A percentile compares a stretch with the other conserved stretches of the same genome.
Conservation (phyloP, 2,329 filamentous ascomycete genomes). For the Hymenoscyphus albidus region DNA sequence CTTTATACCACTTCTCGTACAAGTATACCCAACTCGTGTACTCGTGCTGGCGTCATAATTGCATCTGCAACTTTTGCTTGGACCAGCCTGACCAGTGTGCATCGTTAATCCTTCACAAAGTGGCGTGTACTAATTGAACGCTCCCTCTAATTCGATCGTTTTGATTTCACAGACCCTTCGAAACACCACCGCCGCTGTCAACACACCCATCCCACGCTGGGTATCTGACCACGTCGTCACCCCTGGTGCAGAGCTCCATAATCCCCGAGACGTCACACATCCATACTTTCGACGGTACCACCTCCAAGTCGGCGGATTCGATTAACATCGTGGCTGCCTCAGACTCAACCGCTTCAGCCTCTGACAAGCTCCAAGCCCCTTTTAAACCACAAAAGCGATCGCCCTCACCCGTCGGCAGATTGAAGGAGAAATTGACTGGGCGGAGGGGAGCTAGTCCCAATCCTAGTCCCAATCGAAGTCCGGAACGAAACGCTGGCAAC, state of each 20-base stretch:
- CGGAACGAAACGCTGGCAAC: slow-evolving; percentile 37
- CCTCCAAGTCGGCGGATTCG: slow-evolving; percentile 35
- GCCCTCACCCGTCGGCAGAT: slow-evolving; percentile 65
- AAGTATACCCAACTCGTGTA: not conserved
- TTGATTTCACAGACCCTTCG: slow-evolving; percentile 20
- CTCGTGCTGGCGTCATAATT: not conserved
- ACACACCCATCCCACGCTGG: slow-evolving; percentile 63
- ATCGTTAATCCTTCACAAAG: slow-evolving; percentile 14
- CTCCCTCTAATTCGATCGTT: slow-evolving; percentile 20
- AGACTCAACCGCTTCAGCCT: slow-evolving; percentile 34
- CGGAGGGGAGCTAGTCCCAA: slow-evolving; percentile 39
- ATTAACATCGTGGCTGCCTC: slow-evolving; percentile 30
- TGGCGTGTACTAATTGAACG: slow-evolving; percentile 5
- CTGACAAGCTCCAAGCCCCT: slow-evolving; percentile 40
- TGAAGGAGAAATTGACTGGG: slow-evolving; percentile 66
- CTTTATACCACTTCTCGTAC: not conserved
- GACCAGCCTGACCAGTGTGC: slow-evolving; percentile 11
- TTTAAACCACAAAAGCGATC: slow-evolving; percentile 51
- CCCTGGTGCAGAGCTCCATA: slow-evolving; percentile 57
- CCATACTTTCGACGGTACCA: slow-evolving; percentile 35
- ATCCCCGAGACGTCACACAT: slow-evolving; percentile 38
- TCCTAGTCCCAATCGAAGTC: slow-evolving; percentile 36
- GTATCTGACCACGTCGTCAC: slow-evolving; percentile 66
- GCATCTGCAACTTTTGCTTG: slow-evolving; percentile 2
- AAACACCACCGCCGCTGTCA: slow-evolving; percentile 48